Base-by-base conservation (phyloP, 305 asterid genomes). In the Fraxinus dipetala region DNA sequence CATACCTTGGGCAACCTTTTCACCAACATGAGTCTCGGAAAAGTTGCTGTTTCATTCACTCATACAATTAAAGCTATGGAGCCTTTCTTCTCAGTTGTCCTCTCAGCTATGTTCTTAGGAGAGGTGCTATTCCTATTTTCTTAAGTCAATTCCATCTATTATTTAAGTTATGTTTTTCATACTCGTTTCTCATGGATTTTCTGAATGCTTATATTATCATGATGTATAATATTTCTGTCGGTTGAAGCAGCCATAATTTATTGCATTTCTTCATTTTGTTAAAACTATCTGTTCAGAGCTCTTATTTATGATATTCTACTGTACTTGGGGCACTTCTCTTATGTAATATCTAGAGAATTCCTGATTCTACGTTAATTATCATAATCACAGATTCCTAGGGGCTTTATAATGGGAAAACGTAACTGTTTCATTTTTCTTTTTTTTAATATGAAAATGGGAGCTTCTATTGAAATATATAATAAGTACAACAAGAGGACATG, bases 61-160 rank as follows among this genome's bases (percentile, higher is more conserved):
- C 91, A 89, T 82, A 89, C 92, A 18, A 89, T 89, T 76, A 89
- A 89, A 84, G 90, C 91, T 72, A 87, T 86, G 92, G 92, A 89
- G 81, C 92, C 92, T 20, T 89, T 89, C 82, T 89, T 89, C 81
- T 89, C 92, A 3, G 92, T 89, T 78, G 76, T 88, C 48, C 91
- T 89, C 81, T 89, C 92, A 51, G 92, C 92, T 51, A 88, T 89
- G 91, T 89, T 89, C 76, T 83, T 89, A 59, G 92, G 92, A 77
- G 91, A 89, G 90, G 91, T 89, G 78, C 28, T 80, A 26, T n/a
- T 77, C 79, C 22, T 32, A 20, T 10, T 51, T 73, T 45, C 30
- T 67, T 22, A 5, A 6, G 54, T 63, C 40, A 32, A 30, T 30
- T 28, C 38, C 38, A 26, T 26, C 72, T 26, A 8, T 63, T 24